Evolutionary conservation across 2,329 filamentous ascomycete genomes (phyloP).

Genomic region (Penicillium digitatum): DNA sequence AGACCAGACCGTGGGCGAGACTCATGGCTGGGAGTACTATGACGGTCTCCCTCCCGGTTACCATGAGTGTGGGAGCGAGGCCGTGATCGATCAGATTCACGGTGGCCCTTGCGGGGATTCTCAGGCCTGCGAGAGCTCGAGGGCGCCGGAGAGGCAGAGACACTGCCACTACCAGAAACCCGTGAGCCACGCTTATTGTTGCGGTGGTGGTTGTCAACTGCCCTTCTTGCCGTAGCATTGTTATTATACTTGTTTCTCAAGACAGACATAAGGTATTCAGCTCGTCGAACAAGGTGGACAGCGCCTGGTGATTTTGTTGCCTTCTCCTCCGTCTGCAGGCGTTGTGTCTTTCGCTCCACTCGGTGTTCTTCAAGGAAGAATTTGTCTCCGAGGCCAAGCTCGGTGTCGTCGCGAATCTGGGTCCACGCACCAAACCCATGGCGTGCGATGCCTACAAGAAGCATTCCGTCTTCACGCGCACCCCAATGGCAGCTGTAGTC

Average conservation of each 20-base stretch:
- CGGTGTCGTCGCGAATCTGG: conserved; percentile 85
- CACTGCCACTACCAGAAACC: conserved; percentile 34
- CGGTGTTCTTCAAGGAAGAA: conserved; percentile 96
- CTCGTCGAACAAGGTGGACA: conserved; percentile 89
- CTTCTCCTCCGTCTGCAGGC: conserved; percentile 58
- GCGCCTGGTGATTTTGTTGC: conserved; percentile 81
- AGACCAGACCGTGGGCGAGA: conserved; percentile 36
- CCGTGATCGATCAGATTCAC: conserved; percentile 42
- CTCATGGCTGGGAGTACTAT: conserved; percentile 42
- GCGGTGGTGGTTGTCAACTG: conserved; percentile 87
- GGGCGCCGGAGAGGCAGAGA: conserved; percentile 47
- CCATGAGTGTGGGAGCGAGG: conserved; percentile 42
- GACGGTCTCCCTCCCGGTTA: conserved; percentile 43
- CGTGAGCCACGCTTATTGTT: conserved; percentile 73
- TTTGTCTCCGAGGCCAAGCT: conserved; percentile 81
- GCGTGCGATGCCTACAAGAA: conserved; percentile 84
- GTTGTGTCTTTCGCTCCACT: conserved; percentile 95
- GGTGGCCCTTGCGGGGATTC: conserved; percentile 37
- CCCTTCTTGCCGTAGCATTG: conserved; percentile 64
- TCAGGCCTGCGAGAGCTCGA: conserved; percentile 25
- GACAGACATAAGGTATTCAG: conserved; percentile 93
- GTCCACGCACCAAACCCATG: conserved; percentile 96
- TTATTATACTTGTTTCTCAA: conserved; percentile 82
- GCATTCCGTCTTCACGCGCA: conserved; percentile 91
- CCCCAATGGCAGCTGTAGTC: conserved; percentile 92